A percentile compares a stretch with the other conserved stretches of the same genome.
Conservation (phyloP, 2,329 filamentous ascomycete genomes). For the Ophiostoma ips region DNA sequence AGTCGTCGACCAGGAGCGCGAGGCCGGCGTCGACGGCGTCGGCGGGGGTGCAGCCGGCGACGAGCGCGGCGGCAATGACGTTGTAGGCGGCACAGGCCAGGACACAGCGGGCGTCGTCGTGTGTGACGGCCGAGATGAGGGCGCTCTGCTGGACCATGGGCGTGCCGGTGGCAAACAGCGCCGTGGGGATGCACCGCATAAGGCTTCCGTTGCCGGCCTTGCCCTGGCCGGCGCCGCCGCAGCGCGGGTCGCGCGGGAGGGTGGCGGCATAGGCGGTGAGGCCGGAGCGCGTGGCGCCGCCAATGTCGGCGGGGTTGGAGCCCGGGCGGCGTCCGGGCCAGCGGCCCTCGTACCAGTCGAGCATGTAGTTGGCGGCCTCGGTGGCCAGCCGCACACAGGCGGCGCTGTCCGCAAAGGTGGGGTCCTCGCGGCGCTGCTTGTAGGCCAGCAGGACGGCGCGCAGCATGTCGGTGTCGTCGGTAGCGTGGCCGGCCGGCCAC, state of each 20-base stretch:
- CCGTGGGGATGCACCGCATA: constrained; percentile 34
- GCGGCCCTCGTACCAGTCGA: constrained; percentile 27
- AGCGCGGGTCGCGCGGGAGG: constrained; percentile 17
- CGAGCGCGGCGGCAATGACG: constrained; percentile 21
- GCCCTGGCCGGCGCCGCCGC: constrained; percentile 25
- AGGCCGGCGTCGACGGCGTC: constrained; percentile 20
- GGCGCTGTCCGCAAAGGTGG: neutral
- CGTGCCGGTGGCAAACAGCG: constrained; percentile 22
- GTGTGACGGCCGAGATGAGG: constrained; percentile 26
- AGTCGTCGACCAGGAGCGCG: neutral
- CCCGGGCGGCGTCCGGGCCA: constrained; percentile 27
- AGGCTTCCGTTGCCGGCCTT: constrained; percentile 31
- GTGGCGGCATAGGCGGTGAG: constrained; percentile 19
- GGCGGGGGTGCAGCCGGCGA: constrained; percentile 15
- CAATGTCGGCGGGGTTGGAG: constrained; percentile 25
- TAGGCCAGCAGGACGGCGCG: constrained; percentile 32
- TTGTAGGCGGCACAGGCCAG: constrained; percentile 28
- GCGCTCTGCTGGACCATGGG: constrained; percentile 20
- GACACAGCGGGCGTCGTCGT: constrained; percentile 24
- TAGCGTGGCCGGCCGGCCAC: constrained; percentile 30
- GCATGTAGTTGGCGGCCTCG: constrained; percentile 24
- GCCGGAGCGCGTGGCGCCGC: constrained; percentile 24
- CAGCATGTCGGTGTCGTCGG: constrained; percentile 34
- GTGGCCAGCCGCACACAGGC: constrained; percentile 19
- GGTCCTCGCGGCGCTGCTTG: constrained; percentile 2